Conservation (phyloP, 164 flowering plant species). For the Protea cynaroides region DNA sequence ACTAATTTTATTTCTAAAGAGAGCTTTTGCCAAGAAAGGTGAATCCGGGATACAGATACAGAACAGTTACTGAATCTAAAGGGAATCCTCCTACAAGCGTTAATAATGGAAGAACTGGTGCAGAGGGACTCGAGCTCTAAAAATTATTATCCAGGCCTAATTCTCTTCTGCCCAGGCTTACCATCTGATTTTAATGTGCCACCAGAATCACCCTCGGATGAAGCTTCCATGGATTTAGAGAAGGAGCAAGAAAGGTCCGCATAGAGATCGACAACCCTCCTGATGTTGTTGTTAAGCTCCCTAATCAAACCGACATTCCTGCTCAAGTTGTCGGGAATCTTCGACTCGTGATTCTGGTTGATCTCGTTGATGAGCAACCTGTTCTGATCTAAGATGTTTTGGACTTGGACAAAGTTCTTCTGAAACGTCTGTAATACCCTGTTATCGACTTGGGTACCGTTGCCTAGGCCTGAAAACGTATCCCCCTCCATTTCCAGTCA, state of each 20-base stretch:
- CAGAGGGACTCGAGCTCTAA: not conserved
- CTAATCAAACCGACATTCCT: conserved; percentile 9
- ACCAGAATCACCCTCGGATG: conserved; percentile 69
- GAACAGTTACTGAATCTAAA: conserved; percentile 9
- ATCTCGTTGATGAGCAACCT: conserved; percentile 8
- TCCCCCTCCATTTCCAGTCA: conserved; percentile 56
- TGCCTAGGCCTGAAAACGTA: conserved; percentile 46
- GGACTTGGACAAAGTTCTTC: conserved; percentile 9
- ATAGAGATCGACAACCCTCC: conserved; percentile 8
- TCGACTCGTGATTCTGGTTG: conserved; percentile 11
- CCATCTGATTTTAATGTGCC: conserved; percentile 52
- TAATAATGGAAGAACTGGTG: not conserved
- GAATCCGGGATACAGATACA: conserved; percentile 7
- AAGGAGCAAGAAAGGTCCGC: conserved; percentile 10
- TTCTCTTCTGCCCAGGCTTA: conserved; percentile 61
- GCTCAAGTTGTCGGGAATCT: conserved; percentile 7
- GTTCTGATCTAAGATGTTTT: conserved; percentile 11
- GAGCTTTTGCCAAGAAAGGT: not conserved
- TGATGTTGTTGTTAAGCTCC: conserved; percentile 10
- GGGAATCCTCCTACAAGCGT: not conserved
- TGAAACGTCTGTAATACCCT: conserved; percentile 1
- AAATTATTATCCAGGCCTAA: conserved; percentile 44
- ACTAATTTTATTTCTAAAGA: conserved; percentile 18
- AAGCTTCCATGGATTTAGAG: conserved; percentile 29
- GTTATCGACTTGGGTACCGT: conserved; percentile 49